These are phyloP conservation scores for Pythium brassicae DNA, from an alignment of 352 stramenopile species.

Conservation along the genomic window DNA sequence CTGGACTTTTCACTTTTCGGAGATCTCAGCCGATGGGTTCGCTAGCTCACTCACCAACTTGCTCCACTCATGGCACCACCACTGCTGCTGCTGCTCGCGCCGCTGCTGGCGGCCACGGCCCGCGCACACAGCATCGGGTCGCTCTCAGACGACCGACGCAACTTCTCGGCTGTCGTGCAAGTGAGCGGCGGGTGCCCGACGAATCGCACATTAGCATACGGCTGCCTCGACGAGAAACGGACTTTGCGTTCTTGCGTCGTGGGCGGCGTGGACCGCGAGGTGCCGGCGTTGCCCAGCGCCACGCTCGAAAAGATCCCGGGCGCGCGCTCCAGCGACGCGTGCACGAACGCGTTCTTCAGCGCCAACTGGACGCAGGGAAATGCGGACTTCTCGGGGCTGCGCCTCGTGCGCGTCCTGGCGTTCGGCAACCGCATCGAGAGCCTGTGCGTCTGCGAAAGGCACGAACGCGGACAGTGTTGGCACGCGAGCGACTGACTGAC, in stretches of 20 bases:
- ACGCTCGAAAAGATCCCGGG: neutral
- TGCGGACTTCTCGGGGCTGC: conserved; percentile 3
- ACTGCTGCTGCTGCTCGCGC: neutral
- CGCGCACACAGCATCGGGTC: neutral
- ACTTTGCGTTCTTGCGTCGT: conserved; percentile 5
- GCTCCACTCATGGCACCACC: neutral
- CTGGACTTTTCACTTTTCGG: too few species aligned
- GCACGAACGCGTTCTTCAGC: conserved; percentile 9
- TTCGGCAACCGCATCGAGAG: conserved; percentile 1
- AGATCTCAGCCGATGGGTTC: neutral
- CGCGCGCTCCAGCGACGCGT: neutral
- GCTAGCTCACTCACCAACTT: neutral
- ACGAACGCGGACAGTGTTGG: too few species aligned
- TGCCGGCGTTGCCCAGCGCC: neutral
- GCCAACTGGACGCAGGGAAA: neutral
- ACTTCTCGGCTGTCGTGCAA: neutral
- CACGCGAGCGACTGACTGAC: neutral
- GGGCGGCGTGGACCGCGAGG: conserved; percentile 1
- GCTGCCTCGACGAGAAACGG: neutral
- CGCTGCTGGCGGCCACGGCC: neutral
- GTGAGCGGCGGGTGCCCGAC: neutral
- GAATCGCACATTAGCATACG: neutral
- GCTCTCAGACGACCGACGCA: neutral
- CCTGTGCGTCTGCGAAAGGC: conserved; percentile 11
- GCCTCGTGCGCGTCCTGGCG: conserved; percentile 3